A percentile compares a stretch with the other conserved stretches of the same genome.
These are phyloP conservation scores for Neonectria neomacrospora DNA, from an alignment of 2,329 filamentous ascomycete genomes.

Conservation along the genomic window DNA sequence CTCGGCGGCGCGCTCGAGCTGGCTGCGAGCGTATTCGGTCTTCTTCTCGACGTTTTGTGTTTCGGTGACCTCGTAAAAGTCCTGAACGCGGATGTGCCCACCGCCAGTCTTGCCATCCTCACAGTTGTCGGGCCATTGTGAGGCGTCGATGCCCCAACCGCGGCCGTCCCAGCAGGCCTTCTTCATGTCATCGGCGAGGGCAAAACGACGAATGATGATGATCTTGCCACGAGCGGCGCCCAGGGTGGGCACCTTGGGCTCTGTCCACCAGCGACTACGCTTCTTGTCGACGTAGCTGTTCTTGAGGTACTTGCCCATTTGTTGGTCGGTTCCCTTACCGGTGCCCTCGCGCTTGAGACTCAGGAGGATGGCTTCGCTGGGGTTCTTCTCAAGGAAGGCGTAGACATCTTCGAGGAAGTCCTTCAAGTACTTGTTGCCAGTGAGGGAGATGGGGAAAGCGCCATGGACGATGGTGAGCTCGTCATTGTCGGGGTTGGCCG, in stretches of 20 bases:
- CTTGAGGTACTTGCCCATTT: conserved; percentile 79
- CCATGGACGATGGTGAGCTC: conserved; percentile 86
- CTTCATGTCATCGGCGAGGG: conserved; percentile 65
- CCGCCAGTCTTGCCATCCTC: conserved; percentile 76
- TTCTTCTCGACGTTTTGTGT: conserved; percentile 82
- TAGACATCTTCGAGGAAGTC: conserved; percentile 78
- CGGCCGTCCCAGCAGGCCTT: conserved; percentile 59
- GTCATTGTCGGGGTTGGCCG: conserved; percentile 64
- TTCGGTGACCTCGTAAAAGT: conserved; percentile 90
- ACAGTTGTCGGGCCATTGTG: conserved; percentile 88
- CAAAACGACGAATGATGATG: conserved; percentile 85
- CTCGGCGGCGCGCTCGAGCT: conserved; percentile 78
- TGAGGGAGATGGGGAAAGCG: conserved; percentile 87
- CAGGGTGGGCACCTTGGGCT: conserved; percentile 79
- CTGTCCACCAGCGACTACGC: conserved; percentile 78
- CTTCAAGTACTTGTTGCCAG: conserved; percentile 81
- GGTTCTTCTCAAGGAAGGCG: conserved; percentile 80
- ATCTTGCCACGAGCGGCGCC: conserved; percentile 84
- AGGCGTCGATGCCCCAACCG: conserved; percentile 70
- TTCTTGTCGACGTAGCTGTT: conserved; percentile 73
- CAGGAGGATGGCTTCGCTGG: conserved; percentile 84
- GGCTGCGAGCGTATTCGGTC: conserved; percentile 76
- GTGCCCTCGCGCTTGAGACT: conserved; percentile 92
- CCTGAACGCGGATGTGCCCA: conserved; percentile 85
- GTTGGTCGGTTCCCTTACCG: conserved; percentile 80